Base-by-base conservation (phyloP, 2,329 filamentous ascomycete genomes). In the Zopfia rhizophila region DNA sequence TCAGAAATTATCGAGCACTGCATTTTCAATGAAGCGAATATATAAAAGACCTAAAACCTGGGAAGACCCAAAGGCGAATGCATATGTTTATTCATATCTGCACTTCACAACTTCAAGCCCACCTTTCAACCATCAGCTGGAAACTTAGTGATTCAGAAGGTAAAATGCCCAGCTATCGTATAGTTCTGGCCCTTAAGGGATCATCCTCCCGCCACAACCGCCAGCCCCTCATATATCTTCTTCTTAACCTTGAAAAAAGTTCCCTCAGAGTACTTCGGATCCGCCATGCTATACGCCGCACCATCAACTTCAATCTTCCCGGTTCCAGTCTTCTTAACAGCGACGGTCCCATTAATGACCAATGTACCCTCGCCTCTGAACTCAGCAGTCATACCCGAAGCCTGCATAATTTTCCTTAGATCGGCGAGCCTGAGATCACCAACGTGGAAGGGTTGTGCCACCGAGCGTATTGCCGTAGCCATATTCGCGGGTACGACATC, bases 301-400 rank as follows among this genome's bases (percentile, higher is more conserved):
- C 70, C 88, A 74, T 96, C 93, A 13, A 96, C 85, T 73, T 95
- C 93, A 62, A 97, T 91, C 58, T 83, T 86, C 0, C 92, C 92
- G n/a, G 88, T 88, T 1, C 85, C 87, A 33, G 88, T 90, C 78
- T 99, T 97, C 49, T 90, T 81, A 32, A 99, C 91, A 3, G 91
- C 89, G 5, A 97, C 92, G 7, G 84, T 83, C 2, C 90, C 89
- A 66, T 97, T 93, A 44, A 99, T 87, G 7, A 99, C 82, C 45
- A 99, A 77, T 7, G 89, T 95, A 51, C 94, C 94, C 72, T 97
- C 93, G 37, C 94, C 94, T 37, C 91, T 82, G 72, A 97, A 97
- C 70, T 97, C 94, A 1, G 93, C 93, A 11, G 84, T 86, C 74
- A 97, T 91, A 0, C 92, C 91, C 3, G 87, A 82, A 11, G 82